These are phyloP conservation scores for Penstemon davidsonii DNA, from an alignment of 257 asterid genomes.

Conservation along the genomic window DNA sequence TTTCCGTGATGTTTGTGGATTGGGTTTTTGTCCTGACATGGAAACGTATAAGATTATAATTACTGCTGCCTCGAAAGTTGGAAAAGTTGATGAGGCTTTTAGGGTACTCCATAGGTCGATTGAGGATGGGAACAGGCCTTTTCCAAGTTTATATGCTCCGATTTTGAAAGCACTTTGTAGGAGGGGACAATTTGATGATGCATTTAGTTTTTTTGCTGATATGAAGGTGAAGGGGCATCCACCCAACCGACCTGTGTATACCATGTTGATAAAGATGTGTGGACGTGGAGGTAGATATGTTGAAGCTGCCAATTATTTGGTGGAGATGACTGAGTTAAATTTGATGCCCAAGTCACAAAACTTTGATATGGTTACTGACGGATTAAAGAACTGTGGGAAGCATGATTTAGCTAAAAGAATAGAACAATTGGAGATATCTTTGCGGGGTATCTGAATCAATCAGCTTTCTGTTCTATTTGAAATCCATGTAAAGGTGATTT, in stretches of 20 bases:
- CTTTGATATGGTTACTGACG: slow-evolving; percentile 90
- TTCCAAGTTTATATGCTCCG: slow-evolving; percentile 96
- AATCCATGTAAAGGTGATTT: slow-evolving; percentile 27
- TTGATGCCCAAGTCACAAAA: slow-evolving; percentile 71
- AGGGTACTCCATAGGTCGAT: slow-evolving; percentile 67
- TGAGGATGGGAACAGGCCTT: slow-evolving; percentile 86
- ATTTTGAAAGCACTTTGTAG: slow-evolving; percentile 68
- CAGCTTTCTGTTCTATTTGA: slow-evolving; percentile 13
- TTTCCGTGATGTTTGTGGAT: slow-evolving; percentile 62
- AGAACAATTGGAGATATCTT: slow-evolving; percentile 79
- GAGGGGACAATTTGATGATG: slow-evolving; percentile 86
- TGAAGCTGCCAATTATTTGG: slow-evolving; percentile 92
- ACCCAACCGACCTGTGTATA: slow-evolving; percentile 88
- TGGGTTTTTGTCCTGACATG: slow-evolving; percentile 68
- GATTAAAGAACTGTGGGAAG: slow-evolving; percentile 86
- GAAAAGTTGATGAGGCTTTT: slow-evolving; percentile 77
- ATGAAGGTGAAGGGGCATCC: slow-evolving; percentile 95
- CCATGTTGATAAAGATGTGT: slow-evolving; percentile 87
- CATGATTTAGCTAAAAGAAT: slow-evolving; percentile 86
- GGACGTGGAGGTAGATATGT: slow-evolving; percentile 82
- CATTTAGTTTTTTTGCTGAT: slow-evolving; percentile 84
- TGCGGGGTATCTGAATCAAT: slow-evolving; percentile 51
- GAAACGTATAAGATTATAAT: slow-evolving; percentile 73
- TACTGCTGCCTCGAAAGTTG: slow-evolving; percentile 65
- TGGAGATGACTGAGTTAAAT: slow-evolving; percentile 83